phyloP scores from a whole-genome alignment of 352 stramenopile genomes.

The Pythium dissotocum region DNA sequence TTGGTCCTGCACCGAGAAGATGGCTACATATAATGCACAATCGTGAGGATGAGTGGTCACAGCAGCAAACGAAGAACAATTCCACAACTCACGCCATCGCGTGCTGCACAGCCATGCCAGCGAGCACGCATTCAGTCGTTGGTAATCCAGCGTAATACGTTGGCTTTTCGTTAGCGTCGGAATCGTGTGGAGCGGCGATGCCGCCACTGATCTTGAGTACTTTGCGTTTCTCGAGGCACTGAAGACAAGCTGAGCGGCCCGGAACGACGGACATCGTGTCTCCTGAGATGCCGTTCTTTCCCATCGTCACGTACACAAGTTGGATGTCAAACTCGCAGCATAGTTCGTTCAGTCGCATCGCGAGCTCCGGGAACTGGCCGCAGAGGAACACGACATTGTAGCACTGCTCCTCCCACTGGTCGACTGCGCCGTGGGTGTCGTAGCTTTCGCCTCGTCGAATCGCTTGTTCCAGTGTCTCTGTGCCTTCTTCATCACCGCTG shows the following conservation, averaged over 20 bases:
- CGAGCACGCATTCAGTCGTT: constrained; percentile 48
- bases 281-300: constrained; percentile 40
- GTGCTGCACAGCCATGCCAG: constrained; percentile 45
- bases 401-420: constrained; percentile 15
- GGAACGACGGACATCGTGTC: constrained; percentile 39
- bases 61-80: neutral
- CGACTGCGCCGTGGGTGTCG: constrained; percentile 1
- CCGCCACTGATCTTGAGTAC: constrained; percentile 28
- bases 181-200: neutral
- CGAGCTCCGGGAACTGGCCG: constrained; percentile 28
- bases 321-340: constrained; percentile 38
- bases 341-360: constrained; percentile 43
- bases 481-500: neutral
- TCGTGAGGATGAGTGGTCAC: neutral
- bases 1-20: constrained; percentile 30
- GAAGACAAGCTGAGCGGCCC: constrained; percentile 41
- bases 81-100: constrained; percentile 33
- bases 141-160: constrained; percentile 27
- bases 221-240: constrained; percentile 51
- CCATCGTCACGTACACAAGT: constrained; percentile 36
- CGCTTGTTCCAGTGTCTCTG: neutral
- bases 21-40: constrained; percentile 7
- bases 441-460: constrained; percentile 1
- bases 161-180: neutral
- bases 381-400: constrained; percentile 43